These are phyloP conservation scores for Lactifluus echinatus DNA, from an alignment of 768 basidiomycete genomes.

Conservation along the genomic window DNA sequence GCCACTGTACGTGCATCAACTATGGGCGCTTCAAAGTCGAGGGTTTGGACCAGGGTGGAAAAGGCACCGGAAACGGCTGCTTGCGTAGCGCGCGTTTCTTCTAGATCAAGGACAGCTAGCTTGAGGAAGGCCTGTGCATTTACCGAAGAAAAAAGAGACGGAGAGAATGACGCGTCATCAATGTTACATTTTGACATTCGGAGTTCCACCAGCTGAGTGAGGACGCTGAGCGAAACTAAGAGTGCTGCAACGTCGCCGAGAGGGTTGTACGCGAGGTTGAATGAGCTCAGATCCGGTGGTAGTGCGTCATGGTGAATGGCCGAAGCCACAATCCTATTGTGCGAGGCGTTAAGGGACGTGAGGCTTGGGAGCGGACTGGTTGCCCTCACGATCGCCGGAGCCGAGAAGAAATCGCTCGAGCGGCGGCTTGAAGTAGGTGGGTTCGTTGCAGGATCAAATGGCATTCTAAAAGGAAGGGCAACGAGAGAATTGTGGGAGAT, in stretches of 20 bases:
- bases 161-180: slow-evolving; percentile 49
- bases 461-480: slow-evolving; percentile 51
- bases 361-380: slow-evolving; percentile 59
- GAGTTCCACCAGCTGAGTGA: slow-evolving; percentile 14
- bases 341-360: slow-evolving; percentile 50
- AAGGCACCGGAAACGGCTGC: slow-evolving; percentile 41
- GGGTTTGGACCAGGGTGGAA: slow-evolving; percentile 37
- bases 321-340: slow-evolving; percentile 53
- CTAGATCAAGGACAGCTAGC: slow-evolving; percentile 53
- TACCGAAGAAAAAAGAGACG: slow-evolving; percentile 24
- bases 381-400: slow-evolving; percentile 52
- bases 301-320: slow-evolving; percentile 43
- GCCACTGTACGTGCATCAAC: slow-evolving; percentile 28
- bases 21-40: slow-evolving; percentile 46
- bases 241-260: slow-evolving; percentile 33
- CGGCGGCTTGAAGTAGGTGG: slow-evolving; percentile 25
- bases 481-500: slow-evolving; percentile 62
- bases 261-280: slow-evolving; percentile 63
- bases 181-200: slow-evolving; percentile 31
- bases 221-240: slow-evolving; percentile 7
- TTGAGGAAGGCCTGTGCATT: slow-evolving; percentile 36
- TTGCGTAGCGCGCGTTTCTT: slow-evolving; percentile 50
- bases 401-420: slow-evolving; percentile 49
- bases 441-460: slow-evolving; percentile 33
- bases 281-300: slow-evolving; percentile 45